Percentiles rank a stretch among this genome's conserved stretches.
These are phyloP conservation scores for Diplotaxis tenuifolia DNA, from an alignment of 345 rosid species.

Conservation along the genomic window DNA sequence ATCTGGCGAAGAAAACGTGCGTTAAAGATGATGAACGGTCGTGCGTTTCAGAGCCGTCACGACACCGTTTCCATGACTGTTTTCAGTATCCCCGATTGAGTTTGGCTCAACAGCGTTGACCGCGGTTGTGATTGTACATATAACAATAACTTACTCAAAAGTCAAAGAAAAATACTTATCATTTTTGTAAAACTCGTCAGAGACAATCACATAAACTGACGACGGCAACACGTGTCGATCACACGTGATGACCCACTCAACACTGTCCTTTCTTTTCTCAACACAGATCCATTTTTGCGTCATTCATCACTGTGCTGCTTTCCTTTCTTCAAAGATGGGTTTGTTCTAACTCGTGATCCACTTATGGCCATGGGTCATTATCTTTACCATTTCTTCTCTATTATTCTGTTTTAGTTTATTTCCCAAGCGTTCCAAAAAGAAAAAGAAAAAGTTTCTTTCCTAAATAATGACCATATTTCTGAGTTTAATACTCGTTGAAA, in stretches of 20 bases:
- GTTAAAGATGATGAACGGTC: conserved; percentile 23
- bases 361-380: conserved; percentile 9
- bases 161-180: too few species aligned
- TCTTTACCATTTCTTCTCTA: conserved; percentile 7
- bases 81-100: too few species aligned
- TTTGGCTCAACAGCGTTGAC: too few species aligned
- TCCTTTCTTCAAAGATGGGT: conserved; percentile 10
- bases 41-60: conserved; percentile 38
- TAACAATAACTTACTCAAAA: too few species aligned
- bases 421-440: too few species aligned
- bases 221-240: conserved; percentile 33
- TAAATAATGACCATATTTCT: too few species aligned
- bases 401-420: conserved; percentile 13
- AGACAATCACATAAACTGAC: background rate
- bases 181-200: too few species aligned
- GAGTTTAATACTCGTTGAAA: too few species aligned
- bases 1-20: conserved; percentile 30
- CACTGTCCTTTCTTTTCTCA: conserved; percentile 1
- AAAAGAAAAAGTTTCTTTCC: too few species aligned
- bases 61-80: conserved; percentile 24
- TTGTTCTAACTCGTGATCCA: conserved; percentile 13
- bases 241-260: conserved; percentile 31
- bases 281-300: conserved; percentile 19
- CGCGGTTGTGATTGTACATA: too few species aligned
- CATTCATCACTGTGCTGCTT: conserved; percentile 1